Evolutionary conservation across 2,329 filamentous ascomycete genomes (phyloP), one percentile per base, ranked within the genome.

Genomic region (Grosmannia clavigera): DNA sequence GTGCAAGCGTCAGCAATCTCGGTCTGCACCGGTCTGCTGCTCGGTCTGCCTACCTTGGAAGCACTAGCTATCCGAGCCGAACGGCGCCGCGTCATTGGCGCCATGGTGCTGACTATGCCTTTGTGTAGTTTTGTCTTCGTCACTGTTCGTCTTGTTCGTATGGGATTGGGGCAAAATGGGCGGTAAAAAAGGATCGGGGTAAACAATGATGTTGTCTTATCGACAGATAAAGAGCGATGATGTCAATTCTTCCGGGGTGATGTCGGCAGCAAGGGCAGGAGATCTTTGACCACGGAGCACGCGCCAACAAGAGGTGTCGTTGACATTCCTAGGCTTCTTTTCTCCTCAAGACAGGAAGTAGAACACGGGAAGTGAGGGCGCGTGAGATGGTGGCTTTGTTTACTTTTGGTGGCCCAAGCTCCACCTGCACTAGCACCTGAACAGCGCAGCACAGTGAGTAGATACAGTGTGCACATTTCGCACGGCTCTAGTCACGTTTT

Each of bases 61-160:
- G 68, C 64, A 65, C 73, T 75, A 61, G 74, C 74, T 63, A 76
- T 66, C 64, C 74, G 74, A 68, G 73, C 73, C 58, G 75, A 76
- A 60, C 74, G 75, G 67, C 75, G 74, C 50, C 65, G 63, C 3
- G 64, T 64, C 48, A 65, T 58, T 27, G 65, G 64, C 38, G 65
- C 50, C 65, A 66, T 65, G 9, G 27, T 57, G 52, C 33, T 35
- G 25, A 50, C 31, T 22, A 35, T 22, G 48, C 14, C 9, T 58
- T n/a, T n/a, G 3, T 25, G 10, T 9, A 14, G 19, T 38, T 14
- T 55, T 14, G 16, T n/a, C 27, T 11, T 11, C n/a, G 19, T 38
- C 54, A 19, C 19, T 9, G 54, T 56, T 25, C 19, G 38, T 25
- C 6, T 16, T 33, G 35, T 12, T 31, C 19, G 29, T 31, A n/a